A percentile compares a stretch with the other conserved stretches of the same genome.
phyloP scores from a whole-genome alignment of 2,329 filamentous ascomycete species.

The Diplodia corticola region DNA sequence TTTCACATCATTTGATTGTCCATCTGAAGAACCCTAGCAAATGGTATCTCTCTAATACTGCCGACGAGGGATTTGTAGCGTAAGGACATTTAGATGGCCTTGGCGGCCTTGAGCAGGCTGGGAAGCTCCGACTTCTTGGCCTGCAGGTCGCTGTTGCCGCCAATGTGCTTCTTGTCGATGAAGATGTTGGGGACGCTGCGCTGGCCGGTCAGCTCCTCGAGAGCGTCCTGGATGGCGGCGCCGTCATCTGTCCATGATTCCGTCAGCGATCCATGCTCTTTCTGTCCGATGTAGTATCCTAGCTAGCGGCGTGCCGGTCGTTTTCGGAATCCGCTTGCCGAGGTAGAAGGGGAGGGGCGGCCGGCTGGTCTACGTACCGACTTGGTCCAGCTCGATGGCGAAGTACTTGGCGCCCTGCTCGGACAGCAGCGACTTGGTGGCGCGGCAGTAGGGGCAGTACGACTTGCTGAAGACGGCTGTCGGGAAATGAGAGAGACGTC shows the following conservation, averaged over 20 bases:
- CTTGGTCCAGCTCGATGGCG: constrained; percentile 79
- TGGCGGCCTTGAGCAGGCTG: constrained; percentile 62
- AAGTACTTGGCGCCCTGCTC: constrained; percentile 71
- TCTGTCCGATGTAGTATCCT: too few species aligned
- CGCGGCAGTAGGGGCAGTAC: constrained; percentile 89
- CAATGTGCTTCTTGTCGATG: constrained; percentile 88
- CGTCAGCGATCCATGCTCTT: constrained; percentile 26
- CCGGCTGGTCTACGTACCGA: constrained; percentile 58
- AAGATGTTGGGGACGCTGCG: constrained; percentile 94
- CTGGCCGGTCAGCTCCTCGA: constrained; percentile 78
- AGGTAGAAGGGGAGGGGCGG: not conserved
- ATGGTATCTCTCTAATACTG: constrained; percentile 11
- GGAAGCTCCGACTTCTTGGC: constrained; percentile 64
- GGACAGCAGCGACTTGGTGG: constrained; percentile 73
- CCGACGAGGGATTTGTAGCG: not conserved
- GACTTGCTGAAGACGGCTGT: constrained; percentile 94
- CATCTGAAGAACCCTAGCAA: not conserved
- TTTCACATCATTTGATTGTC: constrained; percentile 5
- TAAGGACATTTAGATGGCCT: constrained; percentile 55
- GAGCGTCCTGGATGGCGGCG: constrained; percentile 75
- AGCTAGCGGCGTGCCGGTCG: not conserved
- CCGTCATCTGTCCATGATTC: constrained; percentile 68
- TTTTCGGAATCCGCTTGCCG: not conserved
- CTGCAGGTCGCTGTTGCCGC: constrained; percentile 90
- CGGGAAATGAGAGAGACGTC: not conserved